Percentiles rank a stretch among this genome's conserved stretches.
phyloP scores from a whole-genome alignment of 805 yeast species.

The Candida ficus region DNA sequence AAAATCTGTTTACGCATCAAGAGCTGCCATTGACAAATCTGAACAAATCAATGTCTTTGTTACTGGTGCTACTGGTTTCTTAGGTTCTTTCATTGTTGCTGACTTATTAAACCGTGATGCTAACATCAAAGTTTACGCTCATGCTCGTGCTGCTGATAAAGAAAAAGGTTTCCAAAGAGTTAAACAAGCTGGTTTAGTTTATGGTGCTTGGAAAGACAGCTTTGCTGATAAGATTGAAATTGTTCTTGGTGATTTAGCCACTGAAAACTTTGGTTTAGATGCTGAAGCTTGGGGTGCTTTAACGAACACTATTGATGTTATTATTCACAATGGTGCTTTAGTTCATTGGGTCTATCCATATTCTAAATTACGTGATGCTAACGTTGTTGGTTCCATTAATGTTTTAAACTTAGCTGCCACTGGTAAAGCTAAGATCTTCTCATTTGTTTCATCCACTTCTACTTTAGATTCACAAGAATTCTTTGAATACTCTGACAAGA shows the following conservation, averaged over 20 bases:
- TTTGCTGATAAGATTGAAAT: slow-evolving; percentile 58
- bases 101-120: slow-evolving; percentile 61
- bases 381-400: slow-evolving; percentile 83
- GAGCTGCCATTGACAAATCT: slow-evolving; percentile 29
- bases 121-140: slow-evolving; percentile 67
- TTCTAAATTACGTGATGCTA: slow-evolving; percentile 83
- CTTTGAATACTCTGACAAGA: slow-evolving; percentile 68
- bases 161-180: slow-evolving; percentile 73
- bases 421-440: slow-evolving; percentile 81
- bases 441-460: slow-evolving; percentile 95
- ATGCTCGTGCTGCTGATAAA: slow-evolving; percentile 78
- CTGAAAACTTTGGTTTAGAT: slow-evolving; percentile 64
- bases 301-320: slow-evolving; percentile 61
- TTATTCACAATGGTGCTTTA: slow-evolving; percentile 94
- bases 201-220: slow-evolving; percentile 56
- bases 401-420: slow-evolving; percentile 66
- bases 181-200: slow-evolving; percentile 67
- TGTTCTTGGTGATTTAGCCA: slow-evolving; percentile 78
- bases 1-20: slow-evolving; percentile 41
- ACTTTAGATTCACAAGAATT: slow-evolving; percentile 81
- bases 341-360: slow-evolving; percentile 99
- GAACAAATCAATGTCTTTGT: slow-evolving; percentile 61
- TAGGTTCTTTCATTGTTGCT: slow-evolving; percentile 83
- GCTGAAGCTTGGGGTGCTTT: slow-evolving; percentile 54
- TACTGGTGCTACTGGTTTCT: slow-evolving; percentile 95